Percentiles rank a stretch among this genome's conserved stretches.
Evolutionary conservation across 331 rosid genomes (phyloP).

Genomic region (Rhamnella rubrinervis): DNA sequence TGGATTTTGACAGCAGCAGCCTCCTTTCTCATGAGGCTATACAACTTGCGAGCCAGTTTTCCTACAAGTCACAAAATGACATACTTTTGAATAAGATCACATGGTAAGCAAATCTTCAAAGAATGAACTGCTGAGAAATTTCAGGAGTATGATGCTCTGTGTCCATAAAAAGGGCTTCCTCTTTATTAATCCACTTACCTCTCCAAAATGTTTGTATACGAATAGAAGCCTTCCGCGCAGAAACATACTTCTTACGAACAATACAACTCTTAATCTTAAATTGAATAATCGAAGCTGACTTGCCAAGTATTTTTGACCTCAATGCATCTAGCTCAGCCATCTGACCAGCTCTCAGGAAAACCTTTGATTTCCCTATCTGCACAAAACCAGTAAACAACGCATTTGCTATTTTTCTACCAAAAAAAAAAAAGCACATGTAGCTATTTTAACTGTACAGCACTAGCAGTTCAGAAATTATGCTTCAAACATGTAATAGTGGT

Average conservation of each 20-base stretch:
- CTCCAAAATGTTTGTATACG: slow-evolving; percentile 67
- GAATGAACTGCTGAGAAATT: not conserved
- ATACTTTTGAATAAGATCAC: slow-evolving; percentile 5
- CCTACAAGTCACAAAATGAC: slow-evolving; percentile 48
- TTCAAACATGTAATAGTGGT: not conserved
- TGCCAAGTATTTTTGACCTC: slow-evolving; percentile 45
- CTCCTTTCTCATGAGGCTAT: slow-evolving; percentile 46
- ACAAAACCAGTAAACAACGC: slow-evolving; percentile 17
- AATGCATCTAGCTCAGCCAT: slow-evolving; percentile 84
- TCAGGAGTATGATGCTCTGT: slow-evolving; percentile 1
- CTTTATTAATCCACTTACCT: slow-evolving; percentile 47
- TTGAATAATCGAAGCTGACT: slow-evolving; percentile 63
- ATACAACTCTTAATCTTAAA: slow-evolving; percentile 37
- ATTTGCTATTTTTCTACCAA: not conserved
- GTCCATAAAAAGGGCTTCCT: slow-evolving; percentile 21
- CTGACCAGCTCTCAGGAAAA: slow-evolving; percentile 84
- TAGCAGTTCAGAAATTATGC: slow-evolving; percentile 15
- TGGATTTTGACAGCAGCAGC: slow-evolving; percentile 66
- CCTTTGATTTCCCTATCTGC: slow-evolving; percentile 76
- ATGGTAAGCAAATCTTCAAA: slow-evolving; percentile 6
- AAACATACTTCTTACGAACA: slow-evolving; percentile 39
- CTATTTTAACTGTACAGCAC: slow-evolving; percentile 7
- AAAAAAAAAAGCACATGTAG: not conserved
- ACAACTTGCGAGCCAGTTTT: slow-evolving; percentile 56
- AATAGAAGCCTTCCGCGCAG: slow-evolving; percentile 44